Base-by-base conservation (phyloP, 805 yeast species). In the Candida sithepensis region DNA sequence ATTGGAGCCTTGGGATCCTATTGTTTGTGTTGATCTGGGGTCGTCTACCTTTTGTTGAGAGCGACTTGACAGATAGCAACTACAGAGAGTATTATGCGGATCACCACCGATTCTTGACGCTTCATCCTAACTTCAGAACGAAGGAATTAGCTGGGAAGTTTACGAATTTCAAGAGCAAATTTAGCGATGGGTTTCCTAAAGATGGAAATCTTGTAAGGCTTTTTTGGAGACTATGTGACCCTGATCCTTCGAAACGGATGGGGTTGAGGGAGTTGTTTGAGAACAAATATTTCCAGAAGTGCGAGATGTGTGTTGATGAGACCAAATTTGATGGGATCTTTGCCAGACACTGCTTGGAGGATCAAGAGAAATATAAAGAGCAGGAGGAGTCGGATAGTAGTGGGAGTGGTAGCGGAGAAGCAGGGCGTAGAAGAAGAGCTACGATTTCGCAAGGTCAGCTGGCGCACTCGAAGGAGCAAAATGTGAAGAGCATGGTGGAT, bases 151-250 rank as follows among this genome's bases (percentile, higher is more conserved):
- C 16, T 7, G 20, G 9, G 4, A 34, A 16, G 20, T 34, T 34
- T 16, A n/a, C n/a, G n/a, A 34, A 18, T 5, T 34, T 34, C 20
- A 34, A 34, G 9, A 34, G 67, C 74, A 6, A 82, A 14, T 55
- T 53, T 36, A 47, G 62, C 7, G 50, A 52, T n/a, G 46, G 54
- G 8, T 56, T 61, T 41, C 60, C 58, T 1, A 42, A 50, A 34
- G 48, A 53, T 5, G 46, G 44, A 23, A 46, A n/a, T n/a, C n/a
- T 59, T 14, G 50, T 57, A 7, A 53, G 61, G 34, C 37, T 60
- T 8, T 59, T 88, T 8, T 85, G 91, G 89, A 78, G 85, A 61
- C 65, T 86, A 44, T 78, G 85, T 56, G 90, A 85, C 58, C 88
- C 89, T 3, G 68, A 78, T 21, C 70, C 76, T 0, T 58, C 56